These are phyloP conservation scores for Vitis amurensis DNA, from an alignment of 164 flowering plant species.

Conservation along the genomic window DNA sequence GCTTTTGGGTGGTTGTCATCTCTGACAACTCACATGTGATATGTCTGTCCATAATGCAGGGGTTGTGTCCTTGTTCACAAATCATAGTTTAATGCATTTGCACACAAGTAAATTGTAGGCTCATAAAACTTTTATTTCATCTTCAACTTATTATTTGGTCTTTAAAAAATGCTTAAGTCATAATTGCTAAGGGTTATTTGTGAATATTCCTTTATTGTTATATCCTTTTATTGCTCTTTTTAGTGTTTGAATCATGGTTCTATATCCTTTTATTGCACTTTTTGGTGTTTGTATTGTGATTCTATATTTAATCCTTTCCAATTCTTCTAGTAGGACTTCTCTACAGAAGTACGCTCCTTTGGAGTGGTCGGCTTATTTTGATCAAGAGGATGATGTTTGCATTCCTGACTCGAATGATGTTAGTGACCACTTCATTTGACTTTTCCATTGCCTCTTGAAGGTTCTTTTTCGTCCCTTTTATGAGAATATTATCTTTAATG, in stretches of 20 bases:
- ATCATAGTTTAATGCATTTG: too few species aligned
- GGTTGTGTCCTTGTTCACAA: too few species aligned
- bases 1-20: too few species aligned
- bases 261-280: too few species aligned
- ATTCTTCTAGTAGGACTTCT: constrained; percentile 42
- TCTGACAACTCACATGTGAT: too few species aligned
- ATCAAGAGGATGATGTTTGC: constrained; percentile 62
- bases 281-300: background rate
- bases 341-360: constrained; percentile 59
- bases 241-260: constrained; percentile 8
- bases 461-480: background rate
- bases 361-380: constrained; percentile 70
- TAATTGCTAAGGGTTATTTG: too few species aligned
- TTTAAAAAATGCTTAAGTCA: too few species aligned
- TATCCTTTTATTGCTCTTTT: background rate
- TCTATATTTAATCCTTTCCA: constrained; percentile 1
- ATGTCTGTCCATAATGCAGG: too few species aligned
- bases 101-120: too few species aligned
- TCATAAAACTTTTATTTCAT: too few species aligned
- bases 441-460: background rate
- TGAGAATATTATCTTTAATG: constrained; percentile 4
- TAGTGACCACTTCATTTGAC: constrained; percentile 16
- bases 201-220: background rate
- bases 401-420: constrained; percentile 50
- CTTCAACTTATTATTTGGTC: too few species aligned